Evolutionary conservation across 306 rosid genomes (phyloP).

Genomic region (Hippophae gyantsensis): DNA sequence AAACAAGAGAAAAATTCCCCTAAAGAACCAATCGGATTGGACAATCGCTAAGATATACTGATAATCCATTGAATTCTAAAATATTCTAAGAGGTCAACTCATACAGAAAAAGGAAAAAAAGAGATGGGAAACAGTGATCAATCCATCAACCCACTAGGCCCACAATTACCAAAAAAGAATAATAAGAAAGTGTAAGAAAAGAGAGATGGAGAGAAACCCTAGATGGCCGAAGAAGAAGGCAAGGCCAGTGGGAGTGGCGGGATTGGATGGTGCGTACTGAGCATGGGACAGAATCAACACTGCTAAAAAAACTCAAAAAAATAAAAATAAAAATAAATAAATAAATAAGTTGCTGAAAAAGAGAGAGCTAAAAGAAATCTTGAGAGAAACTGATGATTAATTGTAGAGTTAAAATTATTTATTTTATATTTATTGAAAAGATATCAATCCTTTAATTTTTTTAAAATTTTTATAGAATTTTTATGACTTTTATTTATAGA

Average conservation of each 20-base stretch:
- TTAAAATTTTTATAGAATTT: no score
- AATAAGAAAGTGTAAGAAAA: background rate
- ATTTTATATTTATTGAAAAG: no score
- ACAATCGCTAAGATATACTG: constrained; percentile 25
- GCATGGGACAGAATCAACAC: background rate
- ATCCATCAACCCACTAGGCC: constrained; percentile 10
- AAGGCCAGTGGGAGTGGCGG: constrained; percentile 26
- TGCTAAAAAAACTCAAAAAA: no score
- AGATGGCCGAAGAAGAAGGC: constrained; percentile 24
- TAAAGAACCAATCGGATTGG: constrained; percentile 19
- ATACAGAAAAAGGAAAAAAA: background rate
- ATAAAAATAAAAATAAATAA: no score
- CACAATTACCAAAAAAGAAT: constrained; percentile 8
- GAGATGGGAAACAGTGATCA: constrained; percentile 19
- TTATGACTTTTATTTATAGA: no score
- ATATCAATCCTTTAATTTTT: no score
- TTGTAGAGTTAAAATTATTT: no score
- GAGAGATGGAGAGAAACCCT: constrained; percentile 31
- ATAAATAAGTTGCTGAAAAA: no score
- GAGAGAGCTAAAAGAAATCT: no score
- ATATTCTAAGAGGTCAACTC: constrained; percentile 11
- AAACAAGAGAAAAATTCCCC: constrained; percentile 7
- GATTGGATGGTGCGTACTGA: constrained; percentile 5
- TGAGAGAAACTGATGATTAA: no score
- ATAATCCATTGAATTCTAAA: constrained; percentile 24